Evolutionary conservation across 768 basidiomycete species (phyloP).

Genomic region (Flagelloscypha sp.): DNA sequence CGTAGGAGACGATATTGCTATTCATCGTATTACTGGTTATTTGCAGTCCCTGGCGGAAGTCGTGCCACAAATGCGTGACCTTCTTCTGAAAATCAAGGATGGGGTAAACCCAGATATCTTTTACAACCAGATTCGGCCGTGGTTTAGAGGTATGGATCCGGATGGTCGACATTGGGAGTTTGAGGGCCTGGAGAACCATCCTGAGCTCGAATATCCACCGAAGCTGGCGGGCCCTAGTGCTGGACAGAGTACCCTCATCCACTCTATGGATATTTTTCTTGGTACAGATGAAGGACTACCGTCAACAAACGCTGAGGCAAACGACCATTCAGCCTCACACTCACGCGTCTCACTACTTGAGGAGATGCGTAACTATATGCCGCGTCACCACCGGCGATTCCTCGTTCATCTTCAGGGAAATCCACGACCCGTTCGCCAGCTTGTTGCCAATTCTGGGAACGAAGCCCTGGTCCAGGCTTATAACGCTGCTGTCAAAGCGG

Average conservation of each 20-base stretch:
- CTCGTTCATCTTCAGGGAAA: conserved; percentile 54
- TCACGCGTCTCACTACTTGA: conserved; percentile 42
- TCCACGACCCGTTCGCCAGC: conserved; percentile 50
- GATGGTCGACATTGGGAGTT: conserved; percentile 44
- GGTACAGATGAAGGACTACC: conserved; percentile 51
- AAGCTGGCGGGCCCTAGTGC: conserved; percentile 75
- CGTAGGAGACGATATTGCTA: conserved; percentile 59
- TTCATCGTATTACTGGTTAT: conserved; percentile 55
- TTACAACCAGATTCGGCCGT: conserved; percentile 67
- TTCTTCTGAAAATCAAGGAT: conserved; percentile 57
- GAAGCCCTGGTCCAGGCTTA: conserved; percentile 42
- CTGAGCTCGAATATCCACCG: conserved; percentile 31
- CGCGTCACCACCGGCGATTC: conserved; percentile 72
- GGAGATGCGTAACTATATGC: conserved; percentile 80
- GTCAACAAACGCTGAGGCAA: conserved; percentile 4
- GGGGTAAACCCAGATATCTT: conserved; percentile 69
- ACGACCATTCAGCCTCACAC: background rate
- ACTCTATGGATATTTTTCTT: conserved; percentile 65
- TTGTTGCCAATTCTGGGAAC: conserved; percentile 30
- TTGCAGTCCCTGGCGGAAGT: conserved; percentile 54
- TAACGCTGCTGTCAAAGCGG: conserved; percentile 51
- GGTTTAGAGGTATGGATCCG: conserved; percentile 63
- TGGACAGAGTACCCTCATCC: conserved; percentile 74
- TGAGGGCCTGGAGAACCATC: conserved; percentile 46
- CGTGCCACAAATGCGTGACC: conserved; percentile 51